A percentile compares a stretch with the other conserved stretches of the same genome.
Conservation (phyloP, 768 basidiomycete species). For the Tylopilus plumbeoviolaceoides region DNA sequence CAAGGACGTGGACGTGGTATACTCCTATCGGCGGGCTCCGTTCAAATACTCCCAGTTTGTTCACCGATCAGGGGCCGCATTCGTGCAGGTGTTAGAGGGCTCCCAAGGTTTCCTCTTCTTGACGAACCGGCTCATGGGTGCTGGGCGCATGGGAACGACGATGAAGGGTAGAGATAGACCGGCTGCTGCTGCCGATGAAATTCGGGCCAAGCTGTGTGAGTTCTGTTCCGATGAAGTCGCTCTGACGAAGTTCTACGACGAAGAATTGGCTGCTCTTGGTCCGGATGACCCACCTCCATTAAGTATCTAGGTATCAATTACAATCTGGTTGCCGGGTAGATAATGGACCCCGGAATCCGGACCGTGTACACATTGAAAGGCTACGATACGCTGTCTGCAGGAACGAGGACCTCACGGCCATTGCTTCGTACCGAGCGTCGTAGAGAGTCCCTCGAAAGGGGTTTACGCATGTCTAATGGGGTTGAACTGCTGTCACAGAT, state of each 20-base stretch:
- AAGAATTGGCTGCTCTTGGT: constrained; percentile 54
- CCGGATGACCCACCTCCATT: constrained; percentile 42
- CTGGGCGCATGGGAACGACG: constrained; percentile 56
- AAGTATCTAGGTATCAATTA: constrained; percentile 31
- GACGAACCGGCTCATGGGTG: constrained; percentile 80
- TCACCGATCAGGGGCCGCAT: constrained; percentile 84
- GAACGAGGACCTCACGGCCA: constrained; percentile 68
- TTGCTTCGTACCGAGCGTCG: constrained; percentile 67
- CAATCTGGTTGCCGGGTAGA: constrained; percentile 8
- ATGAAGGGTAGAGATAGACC: constrained; percentile 55
- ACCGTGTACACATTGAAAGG: constrained; percentile 6
- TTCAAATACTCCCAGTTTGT: constrained; percentile 89
- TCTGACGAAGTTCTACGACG: constrained; percentile 69
- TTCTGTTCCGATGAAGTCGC: constrained; percentile 60
- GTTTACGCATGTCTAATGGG: constrained; percentile 65
- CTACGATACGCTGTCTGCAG: constrained; percentile 36
- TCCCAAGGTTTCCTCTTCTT: constrained; percentile 81
- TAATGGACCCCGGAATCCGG: not conserved
- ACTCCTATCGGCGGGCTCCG: constrained; percentile 80
- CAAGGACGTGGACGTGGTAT: constrained; percentile 77
- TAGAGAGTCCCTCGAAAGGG: constrained; percentile 55
- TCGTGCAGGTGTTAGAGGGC: constrained; percentile 83
- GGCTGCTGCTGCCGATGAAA: constrained; percentile 54
- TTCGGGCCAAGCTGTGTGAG: constrained; percentile 54
- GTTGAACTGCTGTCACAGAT: not conserved